A percentile compares a stretch with the other conserved stretches of the same genome.
Conservation (phyloP, 2,329 filamentous ascomycete genomes). For the Dactylellina drechsleri region DNA sequence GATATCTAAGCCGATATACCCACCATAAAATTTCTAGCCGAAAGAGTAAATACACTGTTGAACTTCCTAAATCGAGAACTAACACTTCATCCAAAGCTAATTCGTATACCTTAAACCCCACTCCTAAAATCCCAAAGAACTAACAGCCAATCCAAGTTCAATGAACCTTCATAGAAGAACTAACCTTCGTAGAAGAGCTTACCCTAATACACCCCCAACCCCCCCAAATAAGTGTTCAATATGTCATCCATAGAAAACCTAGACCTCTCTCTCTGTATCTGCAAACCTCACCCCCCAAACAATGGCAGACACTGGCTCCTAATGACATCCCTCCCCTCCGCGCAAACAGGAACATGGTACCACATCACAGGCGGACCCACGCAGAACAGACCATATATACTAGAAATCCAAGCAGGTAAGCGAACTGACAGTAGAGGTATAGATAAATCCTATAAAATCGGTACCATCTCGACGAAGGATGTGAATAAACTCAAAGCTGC, state of each 20-base stretch:
- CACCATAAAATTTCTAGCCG: no score
- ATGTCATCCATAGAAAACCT: not conserved
- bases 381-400: not conserved
- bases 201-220: no score
- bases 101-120: no score
- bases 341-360: not conserved
- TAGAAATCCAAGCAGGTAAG: slow-evolving; percentile 1
- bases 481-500: slow-evolving; percentile 3
- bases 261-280: not conserved
- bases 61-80: no score
- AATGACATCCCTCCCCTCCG: not conserved
- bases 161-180: no score
- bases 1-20: no score
- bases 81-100: no score
- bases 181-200: no score
- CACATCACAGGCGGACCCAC: not conserved
- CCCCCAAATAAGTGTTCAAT: no score
- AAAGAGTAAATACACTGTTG: no score
- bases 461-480: not conserved
- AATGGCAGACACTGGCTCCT: slow-evolving; percentile 1
- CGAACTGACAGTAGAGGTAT: not conserved
- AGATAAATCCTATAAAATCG: not conserved
- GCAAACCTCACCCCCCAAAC: not conserved
- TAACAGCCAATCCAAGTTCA: no score
- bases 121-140: no score